Evolutionary conservation across 495 filamentous ascomycete genomes (phyloP).

Genomic region (Penicillium lividum): DNA sequence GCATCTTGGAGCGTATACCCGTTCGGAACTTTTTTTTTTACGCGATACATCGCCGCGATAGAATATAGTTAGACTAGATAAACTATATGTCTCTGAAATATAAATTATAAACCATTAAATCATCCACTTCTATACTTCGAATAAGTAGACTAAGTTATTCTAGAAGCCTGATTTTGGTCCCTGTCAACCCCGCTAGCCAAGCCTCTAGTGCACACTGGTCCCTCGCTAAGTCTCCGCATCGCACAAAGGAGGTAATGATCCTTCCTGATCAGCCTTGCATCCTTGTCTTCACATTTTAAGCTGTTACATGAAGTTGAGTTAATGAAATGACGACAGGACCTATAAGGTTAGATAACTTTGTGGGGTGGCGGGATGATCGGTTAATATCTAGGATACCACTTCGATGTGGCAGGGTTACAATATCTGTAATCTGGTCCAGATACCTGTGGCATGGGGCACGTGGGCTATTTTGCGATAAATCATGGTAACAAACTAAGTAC

Average conservation of each 20-base stretch:
- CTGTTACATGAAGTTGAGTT: neutral
- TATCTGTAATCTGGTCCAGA: neutral
- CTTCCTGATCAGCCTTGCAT: constrained; percentile 13
- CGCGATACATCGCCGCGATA: constrained; percentile 7
- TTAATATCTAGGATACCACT: too few species aligned
- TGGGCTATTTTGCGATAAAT: too few species aligned
- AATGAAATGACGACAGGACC: neutral
- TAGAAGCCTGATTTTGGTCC: neutral
- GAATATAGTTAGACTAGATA: neutral
- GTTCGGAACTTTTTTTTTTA: constrained; percentile 20
- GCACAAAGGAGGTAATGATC: constrained; percentile 22
- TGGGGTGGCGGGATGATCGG: neutral
- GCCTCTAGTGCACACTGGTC: constrained; percentile 12
- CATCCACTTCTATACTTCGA: too few species aligned
- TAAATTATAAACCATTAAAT: neutral
- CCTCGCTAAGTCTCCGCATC: constrained; percentile 17
- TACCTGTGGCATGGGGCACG: too few species aligned
- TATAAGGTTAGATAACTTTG: constrained; percentile 20
- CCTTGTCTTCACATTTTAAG: constrained; percentile 3
- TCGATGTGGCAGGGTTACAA: too few species aligned
- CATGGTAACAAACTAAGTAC: too few species aligned
- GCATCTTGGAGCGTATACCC: constrained; percentile 42
- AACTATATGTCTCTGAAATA: neutral
- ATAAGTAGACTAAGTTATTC: neutral
- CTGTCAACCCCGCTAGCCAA: constrained; percentile 21